Conservation (phyloP, 805 yeast genomes). For the Diddensiella santjacobensis region DNA sequence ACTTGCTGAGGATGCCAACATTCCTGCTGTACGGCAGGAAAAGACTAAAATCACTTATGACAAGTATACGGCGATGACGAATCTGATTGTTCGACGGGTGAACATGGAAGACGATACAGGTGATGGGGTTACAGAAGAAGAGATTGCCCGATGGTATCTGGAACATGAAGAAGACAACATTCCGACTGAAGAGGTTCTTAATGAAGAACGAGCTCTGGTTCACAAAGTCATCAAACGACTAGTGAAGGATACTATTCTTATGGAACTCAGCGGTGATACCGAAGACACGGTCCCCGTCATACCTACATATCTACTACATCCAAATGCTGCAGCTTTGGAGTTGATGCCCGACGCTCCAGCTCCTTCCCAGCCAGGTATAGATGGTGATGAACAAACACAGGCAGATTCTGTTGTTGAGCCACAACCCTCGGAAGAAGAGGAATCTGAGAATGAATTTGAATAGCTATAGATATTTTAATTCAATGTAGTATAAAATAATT, state of each 20-base stretch:
- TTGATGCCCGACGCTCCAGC: background rate
- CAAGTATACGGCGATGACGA: slow-evolving; percentile 80
- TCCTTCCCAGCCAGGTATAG: background rate
- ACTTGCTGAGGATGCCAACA: slow-evolving; percentile 11
- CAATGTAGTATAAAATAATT: background rate
- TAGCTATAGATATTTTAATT: background rate
- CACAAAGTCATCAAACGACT: slow-evolving; percentile 77
- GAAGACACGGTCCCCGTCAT: slow-evolving; percentile 18
- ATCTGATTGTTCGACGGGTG: slow-evolving; percentile 64
- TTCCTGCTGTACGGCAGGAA: slow-evolving; percentile 18
- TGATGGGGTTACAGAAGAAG: slow-evolving; percentile 62
- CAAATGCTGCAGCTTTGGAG: slow-evolving; percentile 27
- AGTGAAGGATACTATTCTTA: slow-evolving; percentile 77
- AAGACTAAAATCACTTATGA: slow-evolving; percentile 72
- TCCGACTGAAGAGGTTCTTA: slow-evolving; percentile 63
- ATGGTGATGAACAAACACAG: slow-evolving; percentile 1
- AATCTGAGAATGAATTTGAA: slow-evolving; percentile 4
- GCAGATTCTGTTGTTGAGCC: background rate
- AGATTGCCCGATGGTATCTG: slow-evolving; percentile 78
- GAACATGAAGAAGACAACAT: slow-evolving; percentile 67
- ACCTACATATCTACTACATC: slow-evolving; percentile 33
- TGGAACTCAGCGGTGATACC: slow-evolving; percentile 52
- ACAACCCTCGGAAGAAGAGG: background rate
- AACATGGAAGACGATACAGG: slow-evolving; percentile 48
- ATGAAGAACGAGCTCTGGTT: slow-evolving; percentile 65